Percentiles rank a stretch among this genome's conserved stretches.
Conservation (phyloP, 75 land plant species). For the Pinus albicaulis region DNA sequence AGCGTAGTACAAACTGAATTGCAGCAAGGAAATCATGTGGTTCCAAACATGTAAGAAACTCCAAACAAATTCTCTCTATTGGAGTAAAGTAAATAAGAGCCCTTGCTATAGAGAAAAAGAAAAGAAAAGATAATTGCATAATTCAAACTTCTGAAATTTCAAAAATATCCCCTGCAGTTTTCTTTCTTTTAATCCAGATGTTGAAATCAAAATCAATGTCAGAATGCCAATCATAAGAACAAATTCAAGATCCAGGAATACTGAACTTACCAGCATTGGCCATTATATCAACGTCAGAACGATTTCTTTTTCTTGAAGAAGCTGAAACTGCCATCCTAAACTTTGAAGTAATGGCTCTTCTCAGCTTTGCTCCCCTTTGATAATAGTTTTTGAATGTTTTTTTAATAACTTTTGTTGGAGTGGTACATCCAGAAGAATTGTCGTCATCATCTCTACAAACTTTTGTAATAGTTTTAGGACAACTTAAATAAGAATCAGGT, state of each 20-base stretch:
- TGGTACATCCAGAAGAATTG: slow-evolving; percentile 63
- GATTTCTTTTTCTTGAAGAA: slow-evolving; percentile 27
- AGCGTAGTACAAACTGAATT: slow-evolving; percentile 1
- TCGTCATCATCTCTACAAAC: slow-evolving; percentile 70
- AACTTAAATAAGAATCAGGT: slow-evolving; percentile 26
- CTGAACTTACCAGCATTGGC: slow-evolving; percentile 19
- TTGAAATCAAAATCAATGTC: neutral
- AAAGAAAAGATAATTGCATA: neutral
- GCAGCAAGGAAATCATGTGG: neutral
- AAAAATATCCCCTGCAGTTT: no score
- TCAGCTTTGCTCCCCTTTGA: slow-evolving; percentile 35
- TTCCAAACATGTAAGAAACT: slow-evolving; percentile 3
- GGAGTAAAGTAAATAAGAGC: neutral
- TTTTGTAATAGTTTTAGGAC: slow-evolving; percentile 26
- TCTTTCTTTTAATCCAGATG: no score
- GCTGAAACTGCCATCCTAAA: slow-evolving; percentile 34
- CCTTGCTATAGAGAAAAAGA: neutral
- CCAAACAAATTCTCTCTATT: neutral
- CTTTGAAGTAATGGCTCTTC: slow-evolving; percentile 37
- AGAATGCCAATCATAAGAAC: neutral
- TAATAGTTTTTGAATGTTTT: slow-evolving; percentile 22
- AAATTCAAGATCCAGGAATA: neutral
- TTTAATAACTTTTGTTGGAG: slow-evolving; percentile 30
- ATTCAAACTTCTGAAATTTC: no score
- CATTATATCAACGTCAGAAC: slow-evolving; percentile 36